Conservation (phyloP, 345 rosid genomes). For the Citrus glauca region DNA sequence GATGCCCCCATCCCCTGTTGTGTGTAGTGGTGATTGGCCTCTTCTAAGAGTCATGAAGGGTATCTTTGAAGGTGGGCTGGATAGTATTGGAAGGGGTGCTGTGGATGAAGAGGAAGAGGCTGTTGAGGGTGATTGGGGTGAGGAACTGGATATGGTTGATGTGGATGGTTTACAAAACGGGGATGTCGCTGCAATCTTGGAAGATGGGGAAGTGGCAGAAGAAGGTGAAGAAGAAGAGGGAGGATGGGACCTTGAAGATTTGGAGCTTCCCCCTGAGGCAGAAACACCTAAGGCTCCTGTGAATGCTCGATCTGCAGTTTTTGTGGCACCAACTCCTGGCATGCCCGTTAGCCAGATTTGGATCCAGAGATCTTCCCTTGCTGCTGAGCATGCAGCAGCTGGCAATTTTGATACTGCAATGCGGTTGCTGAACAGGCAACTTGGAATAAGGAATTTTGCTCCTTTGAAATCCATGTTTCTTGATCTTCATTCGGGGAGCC, state of each 20-base stretch:
- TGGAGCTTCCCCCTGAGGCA: constrained; percentile 84
- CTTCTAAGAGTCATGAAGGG: constrained; percentile 92
- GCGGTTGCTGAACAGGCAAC: constrained; percentile 88
- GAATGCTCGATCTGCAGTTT: constrained; percentile 54
- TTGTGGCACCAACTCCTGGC: constrained; percentile 84
- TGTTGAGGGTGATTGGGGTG: constrained; percentile 80
- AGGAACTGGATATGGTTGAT: constrained; percentile 70
- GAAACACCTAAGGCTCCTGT: constrained; percentile 68
- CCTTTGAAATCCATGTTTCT: constrained; percentile 74
- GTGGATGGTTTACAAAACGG: constrained; percentile 63
- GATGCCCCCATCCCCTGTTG: constrained; percentile 72
- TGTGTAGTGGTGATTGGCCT: constrained; percentile 95
- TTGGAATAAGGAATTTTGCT: constrained; percentile 72
- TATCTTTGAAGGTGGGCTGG: constrained; percentile 87
- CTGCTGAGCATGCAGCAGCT: constrained; percentile 91
- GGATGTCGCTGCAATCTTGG: constrained; percentile 51
- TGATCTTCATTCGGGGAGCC: constrained; percentile 78
- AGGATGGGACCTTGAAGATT: constrained; percentile 95
- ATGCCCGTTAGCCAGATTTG: constrained; percentile 91
- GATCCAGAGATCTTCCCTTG: constrained; percentile 82
- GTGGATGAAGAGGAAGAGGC: constrained; percentile 74
- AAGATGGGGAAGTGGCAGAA: constrained; percentile 62
- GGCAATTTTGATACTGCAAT: constrained; percentile 92
- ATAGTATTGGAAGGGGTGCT: constrained; percentile 44
- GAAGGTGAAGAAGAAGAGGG: constrained; percentile 71